Evolutionary conservation across 2,329 filamentous ascomycete species (phyloP), one percentile per base, ranked within the genome.

Genomic region (Aureobasidium sp.): DNA sequence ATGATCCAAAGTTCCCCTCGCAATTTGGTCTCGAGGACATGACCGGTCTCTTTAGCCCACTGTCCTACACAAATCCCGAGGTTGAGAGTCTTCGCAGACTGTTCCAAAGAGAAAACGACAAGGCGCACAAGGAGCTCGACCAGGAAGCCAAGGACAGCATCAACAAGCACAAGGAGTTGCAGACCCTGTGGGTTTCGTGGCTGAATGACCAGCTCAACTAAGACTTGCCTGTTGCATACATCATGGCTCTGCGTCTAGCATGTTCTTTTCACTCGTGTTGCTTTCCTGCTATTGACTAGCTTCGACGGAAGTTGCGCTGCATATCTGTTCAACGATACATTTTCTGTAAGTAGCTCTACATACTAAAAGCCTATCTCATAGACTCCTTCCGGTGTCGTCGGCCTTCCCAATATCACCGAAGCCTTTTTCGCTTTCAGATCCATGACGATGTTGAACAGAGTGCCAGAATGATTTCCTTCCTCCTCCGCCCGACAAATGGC

Each of bases 361-460:
- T 48, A 48, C 29, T 25, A 48, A 31, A 48, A 27, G 20, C 41
- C 14, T 44, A 72, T 49, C n/a, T 69, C 63, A 42, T 70, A 62
- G 31, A 22, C 11, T 14, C 11, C 41, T 44, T 44, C 41, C 3
- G 70, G 67, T 31, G 66, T 68, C 1, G 65, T 64, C 4, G 74
- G 74, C 48, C 73, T 67, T 0, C 74, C 74, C 20, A 75, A 9
- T 5, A 63, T 68, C 11, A 75, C 70, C 14, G 58, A 64, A 34
- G 72, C 73, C 45, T 62, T 64, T 64, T 56, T 69, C 49, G 34
- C 64, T 53, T 66, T 64, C 65, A 75, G 65, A 63, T 75, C 72
- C 73, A 75, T 74, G 14, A 75, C 67, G 37, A 75, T 74, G 47
- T 72, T 74, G 62, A 76, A 76, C 55, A 76, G 56, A 12, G 70